Base-by-base conservation (phyloP, 495 filamentous ascomycete genomes). In the Bathelium albidoporum region DNA sequence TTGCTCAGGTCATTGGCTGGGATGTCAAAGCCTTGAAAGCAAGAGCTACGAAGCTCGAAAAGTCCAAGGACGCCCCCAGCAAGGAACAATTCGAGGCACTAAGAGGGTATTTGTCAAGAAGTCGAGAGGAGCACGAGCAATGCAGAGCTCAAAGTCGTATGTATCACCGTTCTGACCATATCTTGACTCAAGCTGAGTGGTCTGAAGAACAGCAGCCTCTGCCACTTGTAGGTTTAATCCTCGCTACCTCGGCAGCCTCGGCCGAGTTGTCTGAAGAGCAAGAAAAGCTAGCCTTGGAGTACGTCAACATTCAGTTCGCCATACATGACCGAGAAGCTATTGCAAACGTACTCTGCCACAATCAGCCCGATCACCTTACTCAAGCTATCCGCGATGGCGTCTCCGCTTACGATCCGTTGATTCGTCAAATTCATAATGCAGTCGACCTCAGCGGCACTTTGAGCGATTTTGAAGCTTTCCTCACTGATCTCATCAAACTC, bases 321-420 rank as follows among this genome's bases (percentile, higher is more conserved):
- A 80, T 85, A 55, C 77, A 82, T 45, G 86, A 89, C 68, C 80
- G 85, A 1, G 79, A 87, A 32, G 77, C 83, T 63, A 79, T 89
- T 18, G 76, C 79, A 24, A 75, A 79, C 18, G 76, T 79, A 0
- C 68, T 88, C 22, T 88, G 85, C 67, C 78, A 77, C 22, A 74
- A 78, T 49, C 75, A 72, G 29, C 86, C 86, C 1, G 86, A 89
- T 64, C 74, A 83, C 2, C 76, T 85, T 3, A 88, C 85, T 1
- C 73, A 79, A 4, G 77, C 79, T 0, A 71, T 88, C 55, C 75
- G 78, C n/a, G 80, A 85, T 29, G 67, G 76, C 10, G 79, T 88
- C 11, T 70, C 73, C 0, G 81, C 81, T 5, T 86, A 86, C 62
- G 86, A 88, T n/a, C 84, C 82, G 2, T 81, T 88, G 59, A 87